These are phyloP conservation scores for Candida manassasensis DNA, from an alignment of 805 yeast species.

Conservation along the genomic window DNA sequence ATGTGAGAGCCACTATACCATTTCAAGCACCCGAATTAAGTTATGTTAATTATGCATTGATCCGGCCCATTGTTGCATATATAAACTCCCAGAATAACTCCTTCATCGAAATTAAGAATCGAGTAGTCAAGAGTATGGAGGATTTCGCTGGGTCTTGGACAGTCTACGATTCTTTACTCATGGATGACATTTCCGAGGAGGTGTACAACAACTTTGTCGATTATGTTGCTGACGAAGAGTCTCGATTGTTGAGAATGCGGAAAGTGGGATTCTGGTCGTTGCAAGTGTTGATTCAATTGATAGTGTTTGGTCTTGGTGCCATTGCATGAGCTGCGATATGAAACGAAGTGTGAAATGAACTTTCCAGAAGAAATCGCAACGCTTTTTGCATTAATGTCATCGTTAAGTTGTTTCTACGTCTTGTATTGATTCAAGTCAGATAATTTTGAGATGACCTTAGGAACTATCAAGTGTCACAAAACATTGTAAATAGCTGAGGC, in stretches of 20 bases:
- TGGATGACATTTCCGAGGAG: conserved; percentile 87
- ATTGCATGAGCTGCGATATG: too few species aligned
- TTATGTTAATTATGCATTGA: conserved; percentile 87
- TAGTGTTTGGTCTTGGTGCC: conserved; percentile 79
- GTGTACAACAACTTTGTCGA: conserved; percentile 88
- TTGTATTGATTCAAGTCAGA: too few species aligned
- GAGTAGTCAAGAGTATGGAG: conserved; percentile 67
- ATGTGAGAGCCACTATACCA: conserved; percentile 87
- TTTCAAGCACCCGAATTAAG: conserved; percentile 80
- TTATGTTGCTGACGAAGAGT: conserved; percentile 85
- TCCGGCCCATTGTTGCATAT: conserved; percentile 92
- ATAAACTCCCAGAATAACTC: conserved; percentile 80
- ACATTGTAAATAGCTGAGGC: too few species aligned
- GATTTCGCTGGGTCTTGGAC: conserved; percentile 99
- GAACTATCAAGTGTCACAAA: too few species aligned
- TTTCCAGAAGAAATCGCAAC: too few species aligned
- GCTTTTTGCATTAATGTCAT: too few species aligned
- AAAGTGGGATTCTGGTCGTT: conserved; percentile 92
- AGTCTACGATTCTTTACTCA: conserved; percentile 78
- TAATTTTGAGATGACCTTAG: too few species aligned
- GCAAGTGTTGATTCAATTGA: conserved; percentile 75
- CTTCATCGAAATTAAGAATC: conserved; percentile 79
- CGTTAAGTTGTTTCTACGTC: too few species aligned
- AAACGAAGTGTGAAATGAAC: too few species aligned
- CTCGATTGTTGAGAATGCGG: conserved; percentile 62